phyloP scores from a whole-genome alignment of 495 filamentous ascomycete genomes.

The Pyronema omphalodes region DNA sequence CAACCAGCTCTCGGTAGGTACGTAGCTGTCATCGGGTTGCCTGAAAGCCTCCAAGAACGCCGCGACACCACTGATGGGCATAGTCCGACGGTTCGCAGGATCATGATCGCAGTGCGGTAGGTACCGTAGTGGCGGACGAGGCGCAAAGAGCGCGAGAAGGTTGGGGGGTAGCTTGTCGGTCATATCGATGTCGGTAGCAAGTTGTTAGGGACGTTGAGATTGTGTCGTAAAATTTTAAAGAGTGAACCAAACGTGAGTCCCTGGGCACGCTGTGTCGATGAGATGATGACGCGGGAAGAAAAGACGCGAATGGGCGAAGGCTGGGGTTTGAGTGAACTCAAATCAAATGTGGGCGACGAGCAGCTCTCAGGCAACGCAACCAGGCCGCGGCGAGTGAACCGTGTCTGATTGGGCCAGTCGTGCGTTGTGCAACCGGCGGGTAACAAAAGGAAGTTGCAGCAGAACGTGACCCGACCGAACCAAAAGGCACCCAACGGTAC shows the following conservation, averaged over 20 bases:
- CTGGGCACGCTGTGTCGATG: too few relatives aligned
- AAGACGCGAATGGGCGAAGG: too few relatives aligned
- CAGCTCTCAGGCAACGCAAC: too few relatives aligned
- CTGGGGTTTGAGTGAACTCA: too few relatives aligned
- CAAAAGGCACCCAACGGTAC: too few relatives aligned
- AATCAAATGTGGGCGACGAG: too few relatives aligned
- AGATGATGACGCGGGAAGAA: too few relatives aligned
- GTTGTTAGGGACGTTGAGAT: neutral
- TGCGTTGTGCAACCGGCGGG: too few relatives aligned
- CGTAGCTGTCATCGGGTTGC: constrained; percentile 51
- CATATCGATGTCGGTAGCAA: constrained; percentile 33
- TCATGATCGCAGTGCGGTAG: constrained; percentile 66
- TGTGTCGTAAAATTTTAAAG: neutral
- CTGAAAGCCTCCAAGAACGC: constrained; percentile 51
- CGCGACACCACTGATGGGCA: constrained; percentile 51
- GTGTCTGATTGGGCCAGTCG: too few relatives aligned
- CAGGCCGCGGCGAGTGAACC: too few relatives aligned
- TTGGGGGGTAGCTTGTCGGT: constrained; percentile 90
- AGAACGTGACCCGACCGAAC: too few relatives aligned
- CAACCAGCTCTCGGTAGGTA: constrained; percentile 80
- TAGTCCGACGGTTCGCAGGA: constrained; percentile 61
- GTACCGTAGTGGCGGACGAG: constrained; percentile 80
- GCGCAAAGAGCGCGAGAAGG: constrained; percentile 81
- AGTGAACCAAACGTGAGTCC: neutral
- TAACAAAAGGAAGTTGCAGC: too few relatives aligned